A percentile compares a stretch with the other conserved stretches of the same genome.
Conservation (phyloP, 2,329 filamentous ascomycete species). For the Sclerotinia sclerotiorum region DNA sequence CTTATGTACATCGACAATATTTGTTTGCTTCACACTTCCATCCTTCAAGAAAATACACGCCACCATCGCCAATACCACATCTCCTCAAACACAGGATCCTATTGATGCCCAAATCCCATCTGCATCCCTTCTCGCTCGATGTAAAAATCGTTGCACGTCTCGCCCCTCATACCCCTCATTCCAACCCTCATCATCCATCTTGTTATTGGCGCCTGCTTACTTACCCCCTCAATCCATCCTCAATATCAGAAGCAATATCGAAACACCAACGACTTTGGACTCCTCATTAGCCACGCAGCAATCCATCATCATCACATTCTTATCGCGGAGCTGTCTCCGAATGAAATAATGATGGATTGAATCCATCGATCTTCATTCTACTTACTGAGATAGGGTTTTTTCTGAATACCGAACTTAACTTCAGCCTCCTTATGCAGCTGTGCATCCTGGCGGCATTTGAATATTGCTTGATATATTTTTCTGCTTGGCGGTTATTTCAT, state of each 20-base stretch:
- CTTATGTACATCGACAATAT: too few species aligned
- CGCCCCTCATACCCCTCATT: constrained; percentile 6
- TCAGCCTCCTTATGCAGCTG: not conserved
- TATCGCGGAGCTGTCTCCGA: not conserved
- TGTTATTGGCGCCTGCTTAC: not conserved
- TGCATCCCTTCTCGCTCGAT: not conserved
- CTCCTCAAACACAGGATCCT: not conserved
- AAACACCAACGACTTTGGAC: not conserved
- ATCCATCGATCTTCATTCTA: not conserved
- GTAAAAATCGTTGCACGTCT: not conserved
- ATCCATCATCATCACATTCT: not conserved
- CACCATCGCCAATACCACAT: not conserved
- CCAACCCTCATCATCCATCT: not conserved
- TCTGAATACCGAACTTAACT: not conserved
- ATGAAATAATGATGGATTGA: not conserved
- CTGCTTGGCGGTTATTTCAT: not conserved
- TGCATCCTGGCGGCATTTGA: not conserved
- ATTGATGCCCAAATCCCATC: not conserved
- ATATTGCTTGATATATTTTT: not conserved
- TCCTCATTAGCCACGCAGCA: not conserved
- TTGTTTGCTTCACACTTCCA: too few species aligned
- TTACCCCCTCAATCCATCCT: not conserved
- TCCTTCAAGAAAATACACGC: not conserved
- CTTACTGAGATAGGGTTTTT: not conserved
- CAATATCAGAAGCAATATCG: not conserved